Conservation (phyloP, 495 filamentous ascomycete genomes). For the Neurospora discreta region DNA sequence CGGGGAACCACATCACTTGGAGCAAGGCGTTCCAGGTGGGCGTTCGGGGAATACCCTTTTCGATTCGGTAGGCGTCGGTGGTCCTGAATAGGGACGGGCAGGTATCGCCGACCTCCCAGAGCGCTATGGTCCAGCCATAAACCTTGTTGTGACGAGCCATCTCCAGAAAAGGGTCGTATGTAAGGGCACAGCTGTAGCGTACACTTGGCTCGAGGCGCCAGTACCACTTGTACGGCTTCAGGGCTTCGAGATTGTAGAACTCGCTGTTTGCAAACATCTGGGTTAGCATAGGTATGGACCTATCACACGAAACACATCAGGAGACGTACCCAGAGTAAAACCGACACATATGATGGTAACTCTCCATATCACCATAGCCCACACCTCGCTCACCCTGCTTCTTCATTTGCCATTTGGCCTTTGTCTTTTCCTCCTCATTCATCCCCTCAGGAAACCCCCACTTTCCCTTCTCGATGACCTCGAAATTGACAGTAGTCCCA, state of each 20-base stretch:
- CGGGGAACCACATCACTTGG: constrained; percentile 27
- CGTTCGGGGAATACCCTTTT: constrained; percentile 17
- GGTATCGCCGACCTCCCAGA: constrained; percentile 38
- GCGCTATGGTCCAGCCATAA: constrained; percentile 42
- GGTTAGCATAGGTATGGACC: background rate
- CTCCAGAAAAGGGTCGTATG: constrained; percentile 45
- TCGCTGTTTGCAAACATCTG: constrained; percentile 40
- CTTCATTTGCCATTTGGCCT: constrained; percentile 72
- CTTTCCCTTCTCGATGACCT: constrained; percentile 63
- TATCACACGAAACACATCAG: background rate
- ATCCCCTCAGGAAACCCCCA: constrained; percentile 95
- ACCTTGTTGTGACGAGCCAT: constrained; percentile 40
- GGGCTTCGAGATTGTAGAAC: constrained; percentile 32
- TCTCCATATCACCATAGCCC: constrained; percentile 97
- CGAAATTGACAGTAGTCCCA: constrained; percentile 52
- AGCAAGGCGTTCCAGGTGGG: constrained; percentile 31
- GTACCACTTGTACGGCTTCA: constrained; percentile 40
- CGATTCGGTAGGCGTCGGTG: constrained; percentile 32
- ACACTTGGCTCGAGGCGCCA: constrained; percentile 45
- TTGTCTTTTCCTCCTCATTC: constrained; percentile 47
- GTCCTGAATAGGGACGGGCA: constrained; percentile 39
- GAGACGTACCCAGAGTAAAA: constrained; percentile 81
- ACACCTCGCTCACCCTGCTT: constrained; percentile 83
- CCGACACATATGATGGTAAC: constrained; percentile 94
- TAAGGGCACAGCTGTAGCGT: constrained; percentile 41